Conservation (phyloP, 495 filamentous ascomycete genomes). For the Xylaria intraflava region DNA sequence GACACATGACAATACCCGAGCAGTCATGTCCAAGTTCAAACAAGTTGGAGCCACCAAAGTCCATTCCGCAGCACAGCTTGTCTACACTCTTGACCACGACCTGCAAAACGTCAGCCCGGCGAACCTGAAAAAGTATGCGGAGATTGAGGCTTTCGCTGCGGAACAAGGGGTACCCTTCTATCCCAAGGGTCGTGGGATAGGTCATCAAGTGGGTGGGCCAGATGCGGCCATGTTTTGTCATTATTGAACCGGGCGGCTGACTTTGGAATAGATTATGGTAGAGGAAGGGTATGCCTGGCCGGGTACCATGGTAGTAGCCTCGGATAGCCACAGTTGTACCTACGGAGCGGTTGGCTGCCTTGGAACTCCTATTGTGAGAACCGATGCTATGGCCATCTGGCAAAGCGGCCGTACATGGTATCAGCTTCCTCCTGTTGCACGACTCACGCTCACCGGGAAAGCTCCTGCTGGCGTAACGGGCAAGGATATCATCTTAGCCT, state of each 20-base stretch:
- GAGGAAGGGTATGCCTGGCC: slow-evolving; percentile 57
- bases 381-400: slow-evolving; percentile 84
- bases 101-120: slow-evolving; percentile 79
- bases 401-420: slow-evolving; percentile 88
- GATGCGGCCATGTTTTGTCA: background rate
- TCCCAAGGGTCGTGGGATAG: slow-evolving; percentile 17
- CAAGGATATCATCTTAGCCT: slow-evolving; percentile 89
- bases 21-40: slow-evolving; percentile 17
- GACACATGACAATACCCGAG: slow-evolving; percentile 8
- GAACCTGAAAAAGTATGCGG: slow-evolving; percentile 77
- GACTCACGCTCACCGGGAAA: slow-evolving; percentile 67
- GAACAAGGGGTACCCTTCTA: slow-evolving; percentile 79
- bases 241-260: background rate
- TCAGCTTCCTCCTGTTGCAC: slow-evolving; percentile 81
- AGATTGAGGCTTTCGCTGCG: slow-evolving; percentile 82
- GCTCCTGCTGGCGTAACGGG: slow-evolving; percentile 79
- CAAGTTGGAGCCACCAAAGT: slow-evolving; percentile 26
- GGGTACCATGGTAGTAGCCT: slow-evolving; percentile 74
- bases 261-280: slow-evolving; percentile 61
- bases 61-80: slow-evolving; percentile 8
- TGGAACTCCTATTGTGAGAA: slow-evolving; percentile 79
- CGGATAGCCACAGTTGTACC: slow-evolving; percentile 80
- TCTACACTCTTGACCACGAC: slow-evolving; percentile 70
- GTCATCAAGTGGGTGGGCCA: no score
- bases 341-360: slow-evolving; percentile 66